Evolutionary conservation across 768 basidiomycete genomes (phyloP).

Genomic region (Zangia roseola): DNA sequence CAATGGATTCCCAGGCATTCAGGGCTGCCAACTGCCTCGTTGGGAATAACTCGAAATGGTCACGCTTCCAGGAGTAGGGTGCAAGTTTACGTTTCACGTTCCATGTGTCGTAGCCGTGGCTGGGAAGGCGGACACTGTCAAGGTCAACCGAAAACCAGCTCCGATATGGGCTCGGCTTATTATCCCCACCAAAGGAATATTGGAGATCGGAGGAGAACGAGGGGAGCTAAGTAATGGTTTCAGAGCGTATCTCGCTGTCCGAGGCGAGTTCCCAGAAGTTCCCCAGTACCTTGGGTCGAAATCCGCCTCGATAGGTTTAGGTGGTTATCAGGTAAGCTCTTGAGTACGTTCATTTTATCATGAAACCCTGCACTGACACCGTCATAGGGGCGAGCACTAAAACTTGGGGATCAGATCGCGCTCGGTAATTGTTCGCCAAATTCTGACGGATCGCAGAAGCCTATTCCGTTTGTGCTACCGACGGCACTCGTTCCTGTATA

Average conservation of each 20-base stretch:
- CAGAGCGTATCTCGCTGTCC: conserved; percentile 53
- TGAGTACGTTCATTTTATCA: not conserved
- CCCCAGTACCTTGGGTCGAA: conserved; percentile 61
- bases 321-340: conserved; percentile 52
- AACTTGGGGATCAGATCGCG: conserved; percentile 49
- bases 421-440: conserved; percentile 35
- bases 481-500: conserved; percentile 40
- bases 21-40: conserved; percentile 56
- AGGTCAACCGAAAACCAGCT: conserved; percentile 37
- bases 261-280: conserved; percentile 59
- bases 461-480: conserved; percentile 23
- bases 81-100: conserved; percentile 50
- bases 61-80: conserved; percentile 41
- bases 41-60: conserved; percentile 59
- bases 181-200: conserved; percentile 43
- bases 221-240: conserved; percentile 39
- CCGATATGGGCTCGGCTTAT: conserved; percentile 50
- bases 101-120: conserved; percentile 53
- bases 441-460: conserved; percentile 8
- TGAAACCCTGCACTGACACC: conserved; percentile 4
- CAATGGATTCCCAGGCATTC: conserved; percentile 62
- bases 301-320: conserved; percentile 60
- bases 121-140: conserved; percentile 46
- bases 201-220: conserved; percentile 37
- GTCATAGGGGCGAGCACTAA: conserved; percentile 48